Evolutionary conservation across 2,329 filamentous ascomycete genomes (phyloP).

Genomic region (Ophiobolus disseminans): DNA sequence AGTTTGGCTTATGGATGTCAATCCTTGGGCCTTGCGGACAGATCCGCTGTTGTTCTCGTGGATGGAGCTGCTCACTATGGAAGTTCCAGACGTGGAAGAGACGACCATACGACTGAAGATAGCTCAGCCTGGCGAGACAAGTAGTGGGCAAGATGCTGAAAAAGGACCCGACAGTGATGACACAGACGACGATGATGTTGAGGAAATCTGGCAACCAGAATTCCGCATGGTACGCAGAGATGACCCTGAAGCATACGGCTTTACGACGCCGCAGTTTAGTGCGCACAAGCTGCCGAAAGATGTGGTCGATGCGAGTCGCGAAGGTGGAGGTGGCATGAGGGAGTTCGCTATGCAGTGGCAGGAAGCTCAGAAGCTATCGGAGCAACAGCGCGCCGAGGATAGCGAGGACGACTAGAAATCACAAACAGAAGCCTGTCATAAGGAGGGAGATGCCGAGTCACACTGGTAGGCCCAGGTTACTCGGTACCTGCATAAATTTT

Average conservation of each 20-base stretch:
- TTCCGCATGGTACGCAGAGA: conserved; percentile 82
- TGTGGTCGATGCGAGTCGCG: conserved; percentile 73
- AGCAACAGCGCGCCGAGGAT: conserved; percentile 50
- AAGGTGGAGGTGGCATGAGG: conserved; percentile 73
- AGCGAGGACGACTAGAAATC: conserved; percentile 42
- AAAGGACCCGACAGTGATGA: conserved; percentile 22
- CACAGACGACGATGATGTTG: conserved; percentile 58
- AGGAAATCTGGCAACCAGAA: conserved; percentile 71
- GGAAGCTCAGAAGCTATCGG: conserved; percentile 52
- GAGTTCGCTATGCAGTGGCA: conserved; percentile 66
- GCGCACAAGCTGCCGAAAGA: conserved; percentile 95
- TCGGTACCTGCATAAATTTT: conserved; percentile 2
- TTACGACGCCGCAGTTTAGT: conserved; percentile 85
- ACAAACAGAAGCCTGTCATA: not conserved
- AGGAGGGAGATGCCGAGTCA: not conserved
- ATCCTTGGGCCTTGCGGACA: conserved; percentile 89
- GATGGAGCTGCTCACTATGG: conserved; percentile 80
- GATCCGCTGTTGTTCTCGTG: conserved; percentile 90
- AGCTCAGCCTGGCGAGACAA: conserved; percentile 9
- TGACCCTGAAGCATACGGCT: conserved; percentile 88
- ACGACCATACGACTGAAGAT: conserved; percentile 40
- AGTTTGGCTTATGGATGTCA: conserved; percentile 90
- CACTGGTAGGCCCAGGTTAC: not conserved
- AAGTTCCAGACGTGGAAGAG: conserved; percentile 56
- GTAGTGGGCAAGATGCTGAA: not conserved